Conservation (phyloP, 805 yeast genomes). For the Scheffersomyces stipitis region DNA sequence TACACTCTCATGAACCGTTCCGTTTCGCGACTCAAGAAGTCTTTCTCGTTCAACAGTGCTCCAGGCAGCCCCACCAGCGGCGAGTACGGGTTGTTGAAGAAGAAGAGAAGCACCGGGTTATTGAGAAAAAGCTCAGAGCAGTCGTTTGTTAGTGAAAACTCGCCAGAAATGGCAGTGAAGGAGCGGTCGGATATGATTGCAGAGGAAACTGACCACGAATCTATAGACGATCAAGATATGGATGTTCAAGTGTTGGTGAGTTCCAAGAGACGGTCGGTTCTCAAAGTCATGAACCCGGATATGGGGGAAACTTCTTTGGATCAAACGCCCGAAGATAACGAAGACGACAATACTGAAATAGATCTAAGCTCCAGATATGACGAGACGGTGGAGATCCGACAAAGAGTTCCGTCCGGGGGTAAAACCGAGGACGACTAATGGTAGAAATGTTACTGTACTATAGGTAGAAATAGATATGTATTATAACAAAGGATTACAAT, state of each 20-base stretch:
- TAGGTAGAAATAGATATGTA: not conserved
- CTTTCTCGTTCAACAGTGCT: constrained; percentile 21
- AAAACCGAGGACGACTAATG: not conserved
- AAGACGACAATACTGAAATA: not conserved
- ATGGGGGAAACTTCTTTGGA: constrained; percentile 1
- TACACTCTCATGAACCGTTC: constrained; percentile 12
- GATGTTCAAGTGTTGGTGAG: constrained; percentile 76
- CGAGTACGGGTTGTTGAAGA: constrained; percentile 1
- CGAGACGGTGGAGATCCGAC: constrained; percentile 6
- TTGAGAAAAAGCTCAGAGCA: not conserved
- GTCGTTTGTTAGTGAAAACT: not conserved
- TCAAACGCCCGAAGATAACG: not conserved
- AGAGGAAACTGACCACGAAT: constrained; percentile 23
- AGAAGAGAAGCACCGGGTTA: not conserved
- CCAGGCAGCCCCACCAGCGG: constrained; percentile 21
- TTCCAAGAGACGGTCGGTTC: constrained; percentile 57
- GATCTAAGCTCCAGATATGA: not conserved
- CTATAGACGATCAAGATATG: constrained; percentile 45
- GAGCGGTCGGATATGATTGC: not conserved
- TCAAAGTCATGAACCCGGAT: constrained; percentile 67
- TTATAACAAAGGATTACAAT: too few relatives aligned
- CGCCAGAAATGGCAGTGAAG: constrained; percentile 1
- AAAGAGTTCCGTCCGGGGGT: constrained; percentile 11
- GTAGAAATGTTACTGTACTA: not conserved
- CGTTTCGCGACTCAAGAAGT: constrained; percentile 20